These are phyloP conservation scores for Nelumbo lutea DNA, from an alignment of 164 flowering plant genomes.

Conservation along the genomic window DNA sequence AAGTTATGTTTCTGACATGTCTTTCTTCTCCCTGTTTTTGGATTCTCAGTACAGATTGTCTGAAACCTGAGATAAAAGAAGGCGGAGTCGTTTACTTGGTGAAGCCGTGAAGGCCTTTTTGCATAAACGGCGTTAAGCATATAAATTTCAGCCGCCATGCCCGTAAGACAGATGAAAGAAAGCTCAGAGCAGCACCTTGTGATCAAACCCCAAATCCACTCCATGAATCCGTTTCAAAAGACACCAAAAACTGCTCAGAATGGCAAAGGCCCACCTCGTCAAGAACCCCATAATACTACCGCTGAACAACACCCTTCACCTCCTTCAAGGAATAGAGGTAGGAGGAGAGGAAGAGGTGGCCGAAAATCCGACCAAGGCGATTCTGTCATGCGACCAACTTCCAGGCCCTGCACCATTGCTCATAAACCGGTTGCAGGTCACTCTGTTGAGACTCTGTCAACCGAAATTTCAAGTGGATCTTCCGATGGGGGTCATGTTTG, in stretches of 20 bases:
- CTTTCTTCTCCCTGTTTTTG: slow-evolving; percentile 22
- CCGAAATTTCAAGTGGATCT: slow-evolving; percentile 18
- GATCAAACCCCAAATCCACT: slow-evolving; percentile 52
- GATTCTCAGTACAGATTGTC: slow-evolving; percentile 22
- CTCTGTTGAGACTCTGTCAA: slow-evolving; percentile 15
- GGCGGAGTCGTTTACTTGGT: slow-evolving; percentile 17
- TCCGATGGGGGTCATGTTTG: slow-evolving; percentile 31
- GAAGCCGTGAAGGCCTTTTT: slow-evolving; percentile 16
- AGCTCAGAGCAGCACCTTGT: slow-evolving; percentile 75
- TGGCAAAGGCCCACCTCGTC: slow-evolving; percentile 61
- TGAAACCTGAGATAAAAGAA: slow-evolving; percentile 15
- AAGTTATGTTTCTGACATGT: slow-evolving; percentile 37
- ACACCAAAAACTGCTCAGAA: slow-evolving; percentile 49
- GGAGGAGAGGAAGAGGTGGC: slow-evolving; percentile 67
- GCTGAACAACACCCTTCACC: slow-evolving; percentile 39
- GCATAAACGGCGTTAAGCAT: neutral
- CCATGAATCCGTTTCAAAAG: slow-evolving; percentile 48
- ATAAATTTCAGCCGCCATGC: slow-evolving; percentile 41
- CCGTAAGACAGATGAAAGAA: slow-evolving; percentile 80
- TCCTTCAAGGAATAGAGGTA: slow-evolving; percentile 45
- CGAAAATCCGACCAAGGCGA: slow-evolving; percentile 65
- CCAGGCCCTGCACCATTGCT: slow-evolving; percentile 46
- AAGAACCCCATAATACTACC: slow-evolving; percentile 40
- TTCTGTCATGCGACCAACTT: slow-evolving; percentile 47
- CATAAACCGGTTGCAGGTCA: slow-evolving; percentile 26